Base-by-base conservation (phyloP, 2,329 filamentous ascomycete species). In the Ophiostoma sp. region DNA sequence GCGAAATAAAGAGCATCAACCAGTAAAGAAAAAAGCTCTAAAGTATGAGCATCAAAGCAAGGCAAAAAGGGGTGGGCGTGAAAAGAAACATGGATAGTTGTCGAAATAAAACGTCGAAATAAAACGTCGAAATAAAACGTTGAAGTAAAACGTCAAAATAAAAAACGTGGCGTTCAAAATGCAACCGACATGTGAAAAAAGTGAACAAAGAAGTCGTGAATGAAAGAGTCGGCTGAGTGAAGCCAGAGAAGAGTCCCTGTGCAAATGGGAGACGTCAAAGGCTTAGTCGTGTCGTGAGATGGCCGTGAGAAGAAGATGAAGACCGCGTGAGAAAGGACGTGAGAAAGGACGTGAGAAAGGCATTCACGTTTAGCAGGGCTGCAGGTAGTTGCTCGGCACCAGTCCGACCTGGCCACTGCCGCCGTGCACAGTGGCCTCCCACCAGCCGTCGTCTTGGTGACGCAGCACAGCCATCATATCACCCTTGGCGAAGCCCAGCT, bases 361-460 rank as follows among this genome's bases (percentile, higher is more conserved):
- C 7, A 41, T 14, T 9, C 4, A 49, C 45, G 6, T 64, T 76
- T 75, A 84, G 70, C 81, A 82, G 62, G 82, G 79, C 76, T 87
- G 84, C 70, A 89, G 80, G 74, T 89, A 89, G 76, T 89, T 89
- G 77, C 87, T 89, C 72, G 87, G 87, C 72, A 89, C 87, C 75
- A 89, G 81, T 70, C 87, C 87, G 69, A 83, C 76, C 65, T 79
- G 82, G 65, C 84, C 86, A 71, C 83, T 85, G 71, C 84, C 83
- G 38, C 89, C 88, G 63, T 93, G 91, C 55, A 97, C 87, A 78
- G 97, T 94, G 12, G 96, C 96, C 80, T 99, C 95, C 95, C 96
- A 99, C 95, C 95, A 99, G 27, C 95, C 95, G 76, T 99, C 95
- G 76, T 99, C 95, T 79, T 99, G 95, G 75, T 96, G 87, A 70